Percentiles rank a stretch among this genome's conserved stretches.
Evolutionary conservation across 2,329 filamentous ascomycete species (phyloP).

Genomic region (Fusarium albidum): DNA sequence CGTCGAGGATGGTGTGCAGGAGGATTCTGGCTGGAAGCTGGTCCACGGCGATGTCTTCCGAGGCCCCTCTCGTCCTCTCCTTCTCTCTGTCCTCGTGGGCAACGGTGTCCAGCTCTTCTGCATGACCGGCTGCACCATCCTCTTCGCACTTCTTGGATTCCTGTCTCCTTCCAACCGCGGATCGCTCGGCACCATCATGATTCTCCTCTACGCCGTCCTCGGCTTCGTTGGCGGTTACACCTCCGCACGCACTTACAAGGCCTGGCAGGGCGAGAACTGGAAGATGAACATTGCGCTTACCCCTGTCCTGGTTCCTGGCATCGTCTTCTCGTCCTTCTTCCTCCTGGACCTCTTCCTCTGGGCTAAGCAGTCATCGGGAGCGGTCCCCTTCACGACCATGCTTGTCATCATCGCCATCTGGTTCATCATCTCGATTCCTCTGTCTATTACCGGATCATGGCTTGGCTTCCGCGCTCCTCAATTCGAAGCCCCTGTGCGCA

Average conservation of each 20-base stretch:
- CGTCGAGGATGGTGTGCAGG: slow-evolving; percentile 91
- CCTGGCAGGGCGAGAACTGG: slow-evolving; percentile 91
- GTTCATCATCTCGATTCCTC: slow-evolving; percentile 95
- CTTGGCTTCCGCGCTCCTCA: slow-evolving; percentile 81
- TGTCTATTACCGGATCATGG: slow-evolving; percentile 92
- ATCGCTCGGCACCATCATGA: slow-evolving; percentile 90
- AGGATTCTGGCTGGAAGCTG: slow-evolving; percentile 98
- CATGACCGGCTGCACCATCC: slow-evolving; percentile 95
- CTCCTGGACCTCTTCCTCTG: slow-evolving; percentile 95
- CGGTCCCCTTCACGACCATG: slow-evolving; percentile 97
- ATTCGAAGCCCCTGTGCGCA: slow-evolving; percentile 84
- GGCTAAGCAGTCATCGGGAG: slow-evolving; percentile 90
- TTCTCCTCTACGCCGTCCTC: slow-evolving; percentile 91
- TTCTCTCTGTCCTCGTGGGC: slow-evolving; percentile 87
- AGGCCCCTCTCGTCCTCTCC: slow-evolving; percentile 80
- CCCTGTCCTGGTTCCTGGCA: slow-evolving; percentile 82
- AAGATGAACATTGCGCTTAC: slow-evolving; percentile 92
- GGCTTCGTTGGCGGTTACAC: slow-evolving; percentile 92
- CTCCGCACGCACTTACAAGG: slow-evolving; percentile 92
- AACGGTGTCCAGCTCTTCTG: slow-evolving; percentile 97
- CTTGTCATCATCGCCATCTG: slow-evolving; percentile 91
- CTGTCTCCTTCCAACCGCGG: slow-evolving; percentile 95
- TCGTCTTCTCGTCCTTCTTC: slow-evolving; percentile 91
- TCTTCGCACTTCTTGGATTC: slow-evolving; percentile 92
- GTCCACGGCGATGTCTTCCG: slow-evolving; percentile 98